Percentiles rank a stretch among this genome's conserved stretches.
Evolutionary conservation across 2,329 filamentous ascomycete species (phyloP).

Genomic region (Pezicula rhizophila): DNA sequence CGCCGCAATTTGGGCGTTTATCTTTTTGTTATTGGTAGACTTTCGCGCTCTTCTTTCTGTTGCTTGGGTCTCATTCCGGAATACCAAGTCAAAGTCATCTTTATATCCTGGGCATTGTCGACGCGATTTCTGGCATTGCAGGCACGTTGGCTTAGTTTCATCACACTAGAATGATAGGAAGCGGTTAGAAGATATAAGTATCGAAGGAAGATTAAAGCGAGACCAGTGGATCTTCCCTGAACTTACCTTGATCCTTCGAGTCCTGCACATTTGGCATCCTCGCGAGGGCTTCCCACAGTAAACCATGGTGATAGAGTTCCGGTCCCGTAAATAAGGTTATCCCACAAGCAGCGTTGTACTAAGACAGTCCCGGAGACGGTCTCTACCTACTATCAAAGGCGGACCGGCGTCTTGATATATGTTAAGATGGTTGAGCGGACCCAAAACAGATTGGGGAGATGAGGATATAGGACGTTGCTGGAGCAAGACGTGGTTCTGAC

Average conservation of each 20-base stretch:
- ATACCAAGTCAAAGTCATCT: slow-evolving; percentile 66
- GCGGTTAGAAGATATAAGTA: slow-evolving; percentile 13
- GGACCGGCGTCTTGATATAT: neutral
- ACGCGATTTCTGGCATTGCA: slow-evolving; percentile 58
- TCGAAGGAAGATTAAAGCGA: neutral
- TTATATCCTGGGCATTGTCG: slow-evolving; percentile 62
- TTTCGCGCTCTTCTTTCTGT: slow-evolving; percentile 57
- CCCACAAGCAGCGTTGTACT: neutral
- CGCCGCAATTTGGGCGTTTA: slow-evolving; percentile 18
- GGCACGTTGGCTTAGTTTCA: slow-evolving; percentile 60
- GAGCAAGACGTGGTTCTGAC: slow-evolving; percentile 5
- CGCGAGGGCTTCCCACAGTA: slow-evolving; percentile 60
- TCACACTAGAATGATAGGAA: slow-evolving; percentile 47
- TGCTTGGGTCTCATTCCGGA: slow-evolving; percentile 65
- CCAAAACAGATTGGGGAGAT: neutral
- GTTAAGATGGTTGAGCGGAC: neutral
- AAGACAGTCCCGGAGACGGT: neutral
- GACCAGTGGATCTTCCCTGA: neutral
- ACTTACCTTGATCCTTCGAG: slow-evolving; percentile 65
- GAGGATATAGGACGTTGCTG: neutral
- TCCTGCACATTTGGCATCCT: slow-evolving; percentile 71
- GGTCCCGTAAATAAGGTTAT: neutral
- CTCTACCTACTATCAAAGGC: neutral
- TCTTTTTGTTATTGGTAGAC: slow-evolving; percentile 44
- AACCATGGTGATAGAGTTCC: slow-evolving; percentile 42